These are phyloP conservation scores for Hanseniaspora mollemarum DNA, from an alignment of 805 yeast genomes.

Conservation along the genomic window DNA sequence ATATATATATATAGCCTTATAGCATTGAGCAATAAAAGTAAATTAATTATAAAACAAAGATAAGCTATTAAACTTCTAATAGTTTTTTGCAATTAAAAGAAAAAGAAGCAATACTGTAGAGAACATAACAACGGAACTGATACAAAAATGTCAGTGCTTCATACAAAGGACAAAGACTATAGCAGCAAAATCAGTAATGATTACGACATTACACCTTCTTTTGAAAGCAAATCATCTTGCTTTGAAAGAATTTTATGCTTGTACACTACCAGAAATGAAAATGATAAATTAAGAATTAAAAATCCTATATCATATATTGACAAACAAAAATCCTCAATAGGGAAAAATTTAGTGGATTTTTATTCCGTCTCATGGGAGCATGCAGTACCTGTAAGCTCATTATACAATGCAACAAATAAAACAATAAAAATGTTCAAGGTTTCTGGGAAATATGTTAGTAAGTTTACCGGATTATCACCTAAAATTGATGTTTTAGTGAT, in stretches of 20 bases:
- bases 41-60: no score
- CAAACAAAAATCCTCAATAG: conserved; percentile 28
- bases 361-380: conserved; percentile 8
- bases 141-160: no score
- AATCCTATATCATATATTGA: conserved; percentile 25
- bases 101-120: no score
- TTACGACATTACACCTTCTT: conserved; percentile 21
- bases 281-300: conserved; percentile 18
- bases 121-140: no score
- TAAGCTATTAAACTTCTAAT: no score
- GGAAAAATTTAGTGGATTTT: conserved; percentile 26
- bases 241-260: conserved; percentile 33
- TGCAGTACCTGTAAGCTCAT: background rate
- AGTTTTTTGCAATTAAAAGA: no score
- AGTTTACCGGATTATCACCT: conserved; percentile 19
- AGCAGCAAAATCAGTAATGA: conserved; percentile 16
- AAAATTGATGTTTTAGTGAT: conserved; percentile 26
- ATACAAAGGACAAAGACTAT: background rate
- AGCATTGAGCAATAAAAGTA: no score
- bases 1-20: no score
- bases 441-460: background rate
- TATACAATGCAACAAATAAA: background rate
- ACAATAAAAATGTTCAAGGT: conserved; percentile 14
- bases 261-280: conserved; percentile 24
- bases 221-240: conserved; percentile 27